Evolutionary conservation across 345 rosid species (phyloP), one percentile per base, ranked within the genome.

Genomic region (Carallia brachiata): DNA sequence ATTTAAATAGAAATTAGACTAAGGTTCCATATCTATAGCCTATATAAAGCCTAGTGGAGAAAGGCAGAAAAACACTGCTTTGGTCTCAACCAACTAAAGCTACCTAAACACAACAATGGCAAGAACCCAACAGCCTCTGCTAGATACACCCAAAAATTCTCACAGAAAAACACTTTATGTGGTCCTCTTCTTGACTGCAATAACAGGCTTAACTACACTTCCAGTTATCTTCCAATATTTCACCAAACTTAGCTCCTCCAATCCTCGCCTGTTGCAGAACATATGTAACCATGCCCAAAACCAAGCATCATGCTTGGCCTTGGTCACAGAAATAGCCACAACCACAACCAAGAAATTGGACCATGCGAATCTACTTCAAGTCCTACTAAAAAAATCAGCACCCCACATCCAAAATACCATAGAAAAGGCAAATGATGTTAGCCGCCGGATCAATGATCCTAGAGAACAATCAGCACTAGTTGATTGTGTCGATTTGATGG

Each of bases 401-500:
- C 48, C 62, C 69, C 72, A 64, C 50, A 70, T 86, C 2, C 66
- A 69, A 68, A 69, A 61, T 1, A 57, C 77, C 10, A 78, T 78
- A 17, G 36, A 15, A 52, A 52, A 52, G 56, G 77, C 82, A 36
- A 67, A 61, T 0, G 50, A 69, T 52, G 52, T 69, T 36, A 71
- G 52, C 70, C 34, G 7, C 30, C 57, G 73, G 61, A 74, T 78
- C 63, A 86, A 85, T 63, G 79, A 73, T 62, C 81, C 71, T 5
- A 65, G 73, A 62, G 83, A 84, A 32, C 71, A 80, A 68, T 84
- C 68, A 7, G 80, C 75, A 34, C 39, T 88, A 56, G 70, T 54
- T 4, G 94, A 90, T 59, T 87, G 92, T 61, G 52, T 76, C 63
- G 86, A 83, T 73, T 70, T 90, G 78, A 78, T 87, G 91, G 91